A percentile compares a stretch with the other conserved stretches of the same genome.
phyloP scores from a whole-genome alignment of 306 rosid species.

The Gynostemma pentaphyllum region DNA sequence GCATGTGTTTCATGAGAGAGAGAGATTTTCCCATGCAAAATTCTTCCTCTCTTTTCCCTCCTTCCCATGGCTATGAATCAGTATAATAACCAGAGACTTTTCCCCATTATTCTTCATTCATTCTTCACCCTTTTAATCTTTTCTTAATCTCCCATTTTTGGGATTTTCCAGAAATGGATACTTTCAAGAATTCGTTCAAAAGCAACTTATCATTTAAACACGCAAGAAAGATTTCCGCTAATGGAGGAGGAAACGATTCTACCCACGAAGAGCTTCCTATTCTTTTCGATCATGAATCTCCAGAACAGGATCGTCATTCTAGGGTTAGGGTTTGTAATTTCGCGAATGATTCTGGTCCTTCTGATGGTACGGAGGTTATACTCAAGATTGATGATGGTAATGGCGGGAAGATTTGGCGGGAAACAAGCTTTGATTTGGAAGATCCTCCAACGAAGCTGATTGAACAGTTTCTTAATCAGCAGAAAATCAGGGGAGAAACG shows the following conservation, averaged over 20 bases:
- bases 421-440: conserved; percentile 28
- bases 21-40: background rate
- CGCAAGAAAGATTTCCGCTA: conserved; percentile 12
- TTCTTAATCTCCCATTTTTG: background rate
- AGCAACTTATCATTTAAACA: conserved; percentile 21
- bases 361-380: conserved; percentile 17
- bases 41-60: background rate
- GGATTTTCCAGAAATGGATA: conserved; percentile 16
- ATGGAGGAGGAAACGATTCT: conserved; percentile 1
- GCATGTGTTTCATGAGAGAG: no score
- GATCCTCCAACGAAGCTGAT: conserved; percentile 51
- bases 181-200: conserved; percentile 35
- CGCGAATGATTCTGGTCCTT: background rate
- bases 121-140: background rate
- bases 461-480: conserved; percentile 36
- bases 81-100: no score
- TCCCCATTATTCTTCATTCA: background rate
- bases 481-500: conserved; percentile 31
- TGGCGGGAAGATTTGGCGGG: conserved; percentile 30
- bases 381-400: conserved; percentile 31
- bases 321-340: background rate
- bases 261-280: conserved; percentile 31
- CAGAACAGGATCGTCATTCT: background rate
- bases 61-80: no score
- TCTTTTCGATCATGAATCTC: conserved; percentile 12